Conservation (phyloP, 768 basidiomycete species). For the Amanita exitialis region DNA sequence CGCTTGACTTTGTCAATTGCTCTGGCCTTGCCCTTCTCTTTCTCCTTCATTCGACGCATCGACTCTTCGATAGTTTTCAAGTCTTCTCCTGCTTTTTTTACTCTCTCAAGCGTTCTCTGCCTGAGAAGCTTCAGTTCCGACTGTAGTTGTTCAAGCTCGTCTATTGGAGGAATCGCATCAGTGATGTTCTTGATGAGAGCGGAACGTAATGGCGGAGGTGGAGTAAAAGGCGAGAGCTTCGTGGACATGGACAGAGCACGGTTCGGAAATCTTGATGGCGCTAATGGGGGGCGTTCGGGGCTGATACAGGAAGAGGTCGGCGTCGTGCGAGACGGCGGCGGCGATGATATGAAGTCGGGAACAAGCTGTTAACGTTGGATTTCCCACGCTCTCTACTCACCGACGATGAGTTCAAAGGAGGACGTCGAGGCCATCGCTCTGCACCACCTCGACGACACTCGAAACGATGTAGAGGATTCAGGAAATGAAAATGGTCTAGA, state of each 20-base stretch:
- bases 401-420: conserved; percentile 2
- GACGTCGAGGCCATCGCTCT: conserved; percentile 7
- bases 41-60: conserved; percentile 68
- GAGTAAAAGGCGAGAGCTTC: conserved; percentile 40
- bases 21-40: conserved; percentile 64
- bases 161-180: conserved; percentile 58
- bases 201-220: conserved; percentile 43
- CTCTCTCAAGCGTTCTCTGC: conserved; percentile 47
- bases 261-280: neutral
- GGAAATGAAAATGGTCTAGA: conserved; percentile 35
- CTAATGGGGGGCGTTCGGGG: neutral
- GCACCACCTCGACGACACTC: conserved; percentile 46
- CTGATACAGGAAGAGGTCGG: conserved; percentile 3
- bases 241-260: conserved; percentile 42
- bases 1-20: conserved; percentile 63
- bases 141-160: conserved; percentile 61
- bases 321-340: conserved; percentile 14
- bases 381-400: conserved; percentile 46
- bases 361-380: conserved; percentile 42
- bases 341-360: conserved; percentile 23
- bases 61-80: conserved; percentile 66
- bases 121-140: conserved; percentile 47
- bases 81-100: conserved; percentile 70
- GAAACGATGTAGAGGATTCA: conserved; percentile 76
- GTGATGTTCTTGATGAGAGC: conserved; percentile 52